A percentile compares a stretch with the other conserved stretches of the same genome.
phyloP scores from a whole-genome alignment of 2,329 filamentous ascomycete species.

The Massarina eburnea region DNA sequence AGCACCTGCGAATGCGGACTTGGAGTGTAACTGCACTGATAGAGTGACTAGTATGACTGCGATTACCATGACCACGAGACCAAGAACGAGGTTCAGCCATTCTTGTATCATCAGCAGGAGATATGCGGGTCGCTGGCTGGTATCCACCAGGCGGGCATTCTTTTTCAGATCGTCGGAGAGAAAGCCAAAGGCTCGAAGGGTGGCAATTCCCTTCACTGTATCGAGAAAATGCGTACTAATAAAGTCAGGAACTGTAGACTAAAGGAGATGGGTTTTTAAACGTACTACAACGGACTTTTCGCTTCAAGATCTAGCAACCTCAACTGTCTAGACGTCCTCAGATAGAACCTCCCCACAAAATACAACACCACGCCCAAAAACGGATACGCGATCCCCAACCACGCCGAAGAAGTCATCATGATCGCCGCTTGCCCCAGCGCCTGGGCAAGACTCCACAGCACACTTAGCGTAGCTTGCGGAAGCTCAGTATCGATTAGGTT shows the following conservation, averaged over 20 bases:
- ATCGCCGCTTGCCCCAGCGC: constrained; percentile 12
- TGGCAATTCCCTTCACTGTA: constrained; percentile 48
- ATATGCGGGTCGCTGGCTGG: constrained; percentile 44
- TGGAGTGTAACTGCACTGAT: constrained; percentile 8
- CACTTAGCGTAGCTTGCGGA: constrained; percentile 15
- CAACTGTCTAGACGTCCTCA: constrained; percentile 48
- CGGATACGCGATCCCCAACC: constrained; percentile 38
- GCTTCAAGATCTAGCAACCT: constrained; percentile 55
- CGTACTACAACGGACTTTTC: constrained; percentile 47
- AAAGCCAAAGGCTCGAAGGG: constrained; percentile 48
- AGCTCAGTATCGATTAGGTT: constrained; percentile 45
- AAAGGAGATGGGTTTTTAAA: too few species aligned
- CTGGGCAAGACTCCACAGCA: constrained; percentile 2
- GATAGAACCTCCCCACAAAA: constrained; percentile 45
- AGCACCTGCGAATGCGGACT: constrained; percentile 23
- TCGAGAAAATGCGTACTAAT: constrained; percentile 51
- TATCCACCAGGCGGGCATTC: constrained; percentile 34
- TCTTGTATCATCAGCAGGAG: constrained; percentile 44
- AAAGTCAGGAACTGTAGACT: background rate
- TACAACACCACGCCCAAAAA: constrained; percentile 38
- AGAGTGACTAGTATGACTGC: constrained; percentile 37
- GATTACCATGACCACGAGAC: constrained; percentile 35
- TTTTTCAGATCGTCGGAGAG: constrained; percentile 8
- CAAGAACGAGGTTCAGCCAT: constrained; percentile 43
- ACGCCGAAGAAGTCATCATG: constrained; percentile 21